Conservation (phyloP, 768 basidiomycete genomes). For the Suillus brevipes region DNA sequence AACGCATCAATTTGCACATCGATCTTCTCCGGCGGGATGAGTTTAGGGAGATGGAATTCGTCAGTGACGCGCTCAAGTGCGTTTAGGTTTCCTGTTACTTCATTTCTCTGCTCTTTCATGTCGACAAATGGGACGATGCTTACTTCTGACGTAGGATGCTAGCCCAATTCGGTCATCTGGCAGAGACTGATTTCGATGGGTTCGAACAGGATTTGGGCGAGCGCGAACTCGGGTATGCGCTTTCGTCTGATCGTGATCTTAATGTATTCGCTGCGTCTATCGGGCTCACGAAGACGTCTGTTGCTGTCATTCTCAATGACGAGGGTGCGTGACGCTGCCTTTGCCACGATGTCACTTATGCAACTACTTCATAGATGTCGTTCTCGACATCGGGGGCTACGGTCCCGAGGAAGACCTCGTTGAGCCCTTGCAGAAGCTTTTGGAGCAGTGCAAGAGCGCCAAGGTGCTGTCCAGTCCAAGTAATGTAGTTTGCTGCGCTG, state of each 20-base stretch:
- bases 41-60: slow-evolving; percentile 93
- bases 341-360: not conserved
- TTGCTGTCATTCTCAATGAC: slow-evolving; percentile 71
- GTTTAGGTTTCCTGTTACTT: slow-evolving; percentile 24
- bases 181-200: slow-evolving; percentile 80
- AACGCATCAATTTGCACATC: slow-evolving; percentile 89
- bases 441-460: slow-evolving; percentile 80
- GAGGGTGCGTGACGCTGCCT: slow-evolving; percentile 51
- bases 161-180: slow-evolving; percentile 90
- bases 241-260: slow-evolving; percentile 85
- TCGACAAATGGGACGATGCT: not conserved
- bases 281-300: slow-evolving; percentile 84
- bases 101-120: not conserved
- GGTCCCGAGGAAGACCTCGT: slow-evolving; percentile 77
- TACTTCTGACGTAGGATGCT: slow-evolving; percentile 64
- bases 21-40: slow-evolving; percentile 83
- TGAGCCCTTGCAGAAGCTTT: slow-evolving; percentile 75
- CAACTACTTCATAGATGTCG: slow-evolving; percentile 54
- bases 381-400: slow-evolving; percentile 70
- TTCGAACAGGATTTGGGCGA: slow-evolving; percentile 90
- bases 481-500: slow-evolving; percentile 33
- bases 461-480: slow-evolving; percentile 83
- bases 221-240: slow-evolving; percentile 79
- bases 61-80: slow-evolving; percentile 84
- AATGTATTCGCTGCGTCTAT: slow-evolving; percentile 94